Evolutionary conservation across 176 grass and related monocot species (phyloP).

Genomic region (Aegilops bicornis): DNA sequence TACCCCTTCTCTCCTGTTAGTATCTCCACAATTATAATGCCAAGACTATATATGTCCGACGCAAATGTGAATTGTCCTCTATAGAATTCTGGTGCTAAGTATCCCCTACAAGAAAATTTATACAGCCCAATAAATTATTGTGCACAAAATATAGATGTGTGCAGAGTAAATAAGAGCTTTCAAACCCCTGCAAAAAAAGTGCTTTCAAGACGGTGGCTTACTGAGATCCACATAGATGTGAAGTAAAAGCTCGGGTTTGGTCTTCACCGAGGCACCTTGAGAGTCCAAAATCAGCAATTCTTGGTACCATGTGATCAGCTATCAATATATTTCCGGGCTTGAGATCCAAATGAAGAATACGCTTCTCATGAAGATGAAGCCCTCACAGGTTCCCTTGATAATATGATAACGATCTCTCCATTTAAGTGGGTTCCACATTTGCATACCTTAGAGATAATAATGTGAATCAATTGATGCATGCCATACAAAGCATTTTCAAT

Average conservation of each 20-base stretch:
- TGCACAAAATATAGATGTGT: background rate
- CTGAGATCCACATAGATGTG: background rate
- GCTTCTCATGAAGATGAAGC: background rate
- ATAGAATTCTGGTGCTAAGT: background rate
- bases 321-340: background rate
- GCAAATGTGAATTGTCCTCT: background rate
- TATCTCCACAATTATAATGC: background rate
- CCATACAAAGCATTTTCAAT: background rate
- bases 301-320: background rate
- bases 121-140: background rate
- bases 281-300: background rate
- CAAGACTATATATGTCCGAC: background rate
- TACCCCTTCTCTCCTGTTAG: background rate
- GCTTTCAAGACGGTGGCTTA: background rate
- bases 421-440: background rate
- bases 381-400: background rate
- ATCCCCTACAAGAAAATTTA: background rate
- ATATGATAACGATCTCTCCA: background rate
- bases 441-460: background rate
- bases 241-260: background rate
- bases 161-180: background rate
- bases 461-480: background rate
- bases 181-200: background rate
- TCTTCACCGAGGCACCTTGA: background rate
- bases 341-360: background rate